Conservation (phyloP, 257 asterid species). For the Oldenlandia corymbosa region DNA sequence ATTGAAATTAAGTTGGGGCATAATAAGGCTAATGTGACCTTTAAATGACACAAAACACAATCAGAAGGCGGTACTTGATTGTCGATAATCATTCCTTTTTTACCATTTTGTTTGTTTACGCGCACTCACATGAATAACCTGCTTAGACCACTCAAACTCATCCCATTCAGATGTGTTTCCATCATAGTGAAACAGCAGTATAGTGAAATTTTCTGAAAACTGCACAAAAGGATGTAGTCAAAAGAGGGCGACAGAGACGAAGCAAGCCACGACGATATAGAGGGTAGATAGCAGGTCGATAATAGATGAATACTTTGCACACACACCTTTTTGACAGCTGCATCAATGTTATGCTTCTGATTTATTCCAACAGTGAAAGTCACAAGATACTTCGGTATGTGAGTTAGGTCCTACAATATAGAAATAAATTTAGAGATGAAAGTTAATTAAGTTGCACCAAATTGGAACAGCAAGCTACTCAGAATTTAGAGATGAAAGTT, state of each 20-base stretch:
- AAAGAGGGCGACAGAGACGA: too few species aligned
- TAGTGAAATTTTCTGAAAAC: conserved; percentile 35
- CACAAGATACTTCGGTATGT: conserved; percentile 40
- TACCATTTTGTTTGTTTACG: conserved; percentile 32
- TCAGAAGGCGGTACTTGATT: too few species aligned
- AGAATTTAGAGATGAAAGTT: neutral
- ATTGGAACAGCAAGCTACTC: too few species aligned
- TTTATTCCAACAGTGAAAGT: conserved; percentile 46
- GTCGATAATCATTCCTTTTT: too few species aligned
- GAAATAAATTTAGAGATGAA: neutral
- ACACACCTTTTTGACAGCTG: conserved; percentile 47
- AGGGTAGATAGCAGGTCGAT: neutral
- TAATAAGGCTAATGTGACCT: too few species aligned
- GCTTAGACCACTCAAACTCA: conserved; percentile 41
- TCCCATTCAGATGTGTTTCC: conserved; percentile 37
- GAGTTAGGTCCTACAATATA: conserved; percentile 36
- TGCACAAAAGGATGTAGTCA: too few species aligned
- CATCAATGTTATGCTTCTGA: conserved; percentile 40
- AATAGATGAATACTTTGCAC: neutral
- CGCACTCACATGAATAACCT: conserved; percentile 33
- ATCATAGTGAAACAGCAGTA: conserved; percentile 38
- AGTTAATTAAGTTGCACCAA: too few species aligned
- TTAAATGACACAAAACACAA: neutral
- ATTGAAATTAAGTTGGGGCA: conserved; percentile 8
- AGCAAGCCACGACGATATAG: neutral